Base-by-base conservation (phyloP, 441 rosid species). In the Brassica balearica region DNA sequence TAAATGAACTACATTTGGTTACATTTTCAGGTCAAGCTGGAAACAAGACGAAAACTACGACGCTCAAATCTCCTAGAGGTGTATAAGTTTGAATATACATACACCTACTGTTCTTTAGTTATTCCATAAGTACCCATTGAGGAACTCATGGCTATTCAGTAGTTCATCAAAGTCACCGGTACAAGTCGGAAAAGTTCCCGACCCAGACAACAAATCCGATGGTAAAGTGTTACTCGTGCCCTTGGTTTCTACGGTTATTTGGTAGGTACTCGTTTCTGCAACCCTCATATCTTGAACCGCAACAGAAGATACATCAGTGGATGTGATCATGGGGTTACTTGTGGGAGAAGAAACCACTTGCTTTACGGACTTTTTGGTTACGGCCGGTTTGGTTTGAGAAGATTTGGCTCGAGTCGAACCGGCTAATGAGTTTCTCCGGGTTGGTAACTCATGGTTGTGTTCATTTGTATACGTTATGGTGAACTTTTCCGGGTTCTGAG, bases 391-490 rank as follows among this genome's bases (percentile, higher is more conserved):
- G 76, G 76, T 3, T 69, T 80, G 80, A 19, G 84, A 56, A 46
- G 84, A 70, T 83, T 88, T 89, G 74, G 25, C 81, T 43, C 97
- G 82, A 41, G 91, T 89, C 71, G 81, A 87, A 60, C 97, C 98
- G 6, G 97, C 92, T 8, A 94, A 90, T 43, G 96, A 87, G 77
- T 83, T 94, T 78, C 96, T 86, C 38, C 95, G 86, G 41, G 93
- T 90, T 12, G 98, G 98, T 22, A 72, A 71, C 23, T 83, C 83
- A 76, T 94, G 98, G 84, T 80, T 85, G 80, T 94, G 98, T 74
- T 94, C 98, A 3, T 87, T 88, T 0, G 94, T 88, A 85, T 94
- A 94, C 17, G 93, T 91, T 76, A 94, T 72, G 43, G 89, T 87
- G 74, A 90, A 91, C 2, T 79, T 71, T 1, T 84, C 81, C 2